phyloP scores from a whole-genome alignment of 2,329 filamentous ascomycete species.

The Phaeosphaeriaceae sp. region DNA sequence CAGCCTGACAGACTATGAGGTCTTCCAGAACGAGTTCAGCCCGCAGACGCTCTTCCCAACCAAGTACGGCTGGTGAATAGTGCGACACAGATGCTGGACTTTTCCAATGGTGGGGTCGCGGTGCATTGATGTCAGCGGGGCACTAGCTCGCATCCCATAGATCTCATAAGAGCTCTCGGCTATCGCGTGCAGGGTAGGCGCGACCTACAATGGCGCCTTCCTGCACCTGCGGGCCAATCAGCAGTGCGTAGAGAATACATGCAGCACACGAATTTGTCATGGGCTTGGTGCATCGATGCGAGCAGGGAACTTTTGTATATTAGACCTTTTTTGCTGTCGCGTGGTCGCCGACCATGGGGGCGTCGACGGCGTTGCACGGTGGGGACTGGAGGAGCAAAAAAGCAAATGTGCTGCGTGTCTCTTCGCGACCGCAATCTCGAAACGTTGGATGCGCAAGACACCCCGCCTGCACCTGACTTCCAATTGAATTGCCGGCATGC shows the following conservation, averaged over 20 bases:
- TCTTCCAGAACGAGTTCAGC: constrained; percentile 51
- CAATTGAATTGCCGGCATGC: constrained; percentile 9
- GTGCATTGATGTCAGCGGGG: constrained; percentile 25
- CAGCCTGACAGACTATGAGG: constrained; percentile 46
- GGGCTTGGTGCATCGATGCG: not conserved
- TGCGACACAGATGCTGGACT: constrained; percentile 4
- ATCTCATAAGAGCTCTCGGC: constrained; percentile 18
- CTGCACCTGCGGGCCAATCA: constrained; percentile 22
- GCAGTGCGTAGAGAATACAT: not conserved
- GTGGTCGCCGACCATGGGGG: constrained; percentile 4
- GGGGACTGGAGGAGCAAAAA: constrained; percentile 6
- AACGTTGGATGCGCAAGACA: not conserved
- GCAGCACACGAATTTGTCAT: constrained; percentile 1
- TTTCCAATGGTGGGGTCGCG: constrained; percentile 19
- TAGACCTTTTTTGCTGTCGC: constrained; percentile 4
- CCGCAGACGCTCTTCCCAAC: constrained; percentile 50
- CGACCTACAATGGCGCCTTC: constrained; percentile 1
- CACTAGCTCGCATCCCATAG: constrained; percentile 10
- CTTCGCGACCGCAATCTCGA: not conserved
- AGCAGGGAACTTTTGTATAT: constrained; percentile 3
- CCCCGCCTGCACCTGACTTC: not conserved
- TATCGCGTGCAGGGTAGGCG: constrained; percentile 11
- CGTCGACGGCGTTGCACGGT: not conserved
- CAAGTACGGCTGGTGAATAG: constrained; percentile 26
- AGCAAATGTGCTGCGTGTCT: not conserved